Evolutionary conservation across 371 early-diverging fungal species (phyloP), one percentile per base, ranked within the genome.

Genomic region (Rhizopus microsporus): DNA sequence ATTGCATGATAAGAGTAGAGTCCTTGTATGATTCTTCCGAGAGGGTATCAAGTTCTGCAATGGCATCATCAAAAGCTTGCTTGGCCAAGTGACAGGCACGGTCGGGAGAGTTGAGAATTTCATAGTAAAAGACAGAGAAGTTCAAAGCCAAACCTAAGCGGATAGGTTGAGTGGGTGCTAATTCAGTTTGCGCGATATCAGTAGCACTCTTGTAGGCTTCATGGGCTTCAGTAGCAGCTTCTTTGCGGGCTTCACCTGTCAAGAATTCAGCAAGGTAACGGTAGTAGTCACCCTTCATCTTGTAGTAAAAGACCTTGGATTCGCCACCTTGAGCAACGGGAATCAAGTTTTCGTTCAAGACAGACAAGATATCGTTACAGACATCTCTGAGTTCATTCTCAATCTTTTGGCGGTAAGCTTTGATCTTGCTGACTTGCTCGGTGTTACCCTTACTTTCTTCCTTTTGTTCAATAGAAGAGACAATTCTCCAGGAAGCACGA

Each of bases 41-140:
- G 49, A 99, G 85, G 60, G 92, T 93, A 83, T 99, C 99, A 62
- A 99, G 85, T 78, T 98, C 99, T 55, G 99, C 96, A 81, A 99
- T 99, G 68, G 99, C 99, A 62, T 98, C 98, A 78, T 99, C 99
- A 75, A 99, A 99, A 7, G 99, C 99, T 75, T 93, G 92, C 85
- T 97, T 98, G 75, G 99, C 99, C 56, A 99, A 81, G 60, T 95
- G 94, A 85, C 99, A 98, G 31, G 99, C 99, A 69, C 93, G 89
- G 71, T 97, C 98, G 53, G 97, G 95, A 43, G 97, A 93, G 87
- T 98, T 99, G 70, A 97, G 82, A 73, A 99, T 99, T 84, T 99
- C 99, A 80, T 98, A 99, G 88, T 97, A 97, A 84, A 99, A 99
- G 43, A 99, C 99, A 12, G 99, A 99, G 85, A 97, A 99, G 94